These are phyloP conservation scores for Abrus pulchellus DNA, from an alignment of 306 rosid species.

Conservation along the genomic window DNA sequence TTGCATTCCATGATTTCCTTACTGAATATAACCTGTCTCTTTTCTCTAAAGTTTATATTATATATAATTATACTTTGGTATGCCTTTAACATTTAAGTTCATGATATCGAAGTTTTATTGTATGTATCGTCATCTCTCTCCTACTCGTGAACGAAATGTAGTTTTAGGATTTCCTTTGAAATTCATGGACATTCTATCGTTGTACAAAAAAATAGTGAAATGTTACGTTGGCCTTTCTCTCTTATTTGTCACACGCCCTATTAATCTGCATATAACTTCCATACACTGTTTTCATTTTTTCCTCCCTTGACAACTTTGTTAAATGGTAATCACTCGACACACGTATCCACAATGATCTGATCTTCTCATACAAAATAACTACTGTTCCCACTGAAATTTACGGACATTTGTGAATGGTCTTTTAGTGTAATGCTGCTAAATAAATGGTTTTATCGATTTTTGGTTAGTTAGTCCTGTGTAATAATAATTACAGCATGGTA, in stretches of 20 bases:
- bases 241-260: background rate
- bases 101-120: background rate
- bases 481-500: background rate
- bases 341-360: background rate
- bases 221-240: background rate
- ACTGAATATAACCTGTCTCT: background rate
- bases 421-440: background rate
- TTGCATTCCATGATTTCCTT: conserved; percentile 23
- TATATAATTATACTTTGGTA: conserved; percentile 7
- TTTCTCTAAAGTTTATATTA: background rate
- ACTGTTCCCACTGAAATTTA: background rate
- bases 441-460: background rate
- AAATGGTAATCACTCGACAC: background rate
- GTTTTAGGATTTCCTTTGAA: background rate
- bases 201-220: conserved; percentile 14
- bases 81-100: conserved; percentile 32
- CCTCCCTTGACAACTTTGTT: background rate
- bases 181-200: conserved; percentile 12
- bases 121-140: background rate
- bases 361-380: background rate
- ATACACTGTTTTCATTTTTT: background rate
- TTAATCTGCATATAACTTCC: background rate
- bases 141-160: background rate
- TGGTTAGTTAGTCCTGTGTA: background rate
- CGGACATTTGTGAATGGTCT: background rate